These are phyloP conservation scores for Metarhizium robertsii DNA, from an alignment of 2,329 filamentous ascomycete species.

Conservation along the genomic window DNA sequence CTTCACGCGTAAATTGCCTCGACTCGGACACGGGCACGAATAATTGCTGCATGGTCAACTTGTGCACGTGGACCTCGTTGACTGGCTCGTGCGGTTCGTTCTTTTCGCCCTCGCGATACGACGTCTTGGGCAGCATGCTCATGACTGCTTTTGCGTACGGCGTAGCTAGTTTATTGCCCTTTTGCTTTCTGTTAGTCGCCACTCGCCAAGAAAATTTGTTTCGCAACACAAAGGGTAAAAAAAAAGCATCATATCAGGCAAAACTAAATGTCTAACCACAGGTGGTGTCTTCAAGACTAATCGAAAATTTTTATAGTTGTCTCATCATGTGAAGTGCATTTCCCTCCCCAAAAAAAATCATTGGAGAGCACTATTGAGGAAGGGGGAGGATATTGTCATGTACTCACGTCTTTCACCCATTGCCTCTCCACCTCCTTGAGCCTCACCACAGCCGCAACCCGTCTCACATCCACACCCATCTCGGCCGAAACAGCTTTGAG, in stretches of 20 bases:
- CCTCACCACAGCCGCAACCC: slow-evolving; percentile 77
- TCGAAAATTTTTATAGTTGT: slow-evolving; percentile 68
- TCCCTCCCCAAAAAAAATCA: background rate
- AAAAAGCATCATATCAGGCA: slow-evolving; percentile 12
- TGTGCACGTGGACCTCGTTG: slow-evolving; percentile 57
- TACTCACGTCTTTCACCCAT: slow-evolving; percentile 65
- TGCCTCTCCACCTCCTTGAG: slow-evolving; percentile 79
- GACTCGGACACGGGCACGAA: slow-evolving; percentile 57
- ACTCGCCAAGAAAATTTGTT: background rate
- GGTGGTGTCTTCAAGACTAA: slow-evolving; percentile 98
- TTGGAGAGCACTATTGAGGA: slow-evolving; percentile 8
- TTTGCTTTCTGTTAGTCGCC: slow-evolving; percentile 8
- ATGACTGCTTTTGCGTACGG: slow-evolving; percentile 71
- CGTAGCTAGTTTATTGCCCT: slow-evolving; percentile 69
- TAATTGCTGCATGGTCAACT: slow-evolving; percentile 52
- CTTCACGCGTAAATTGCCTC: slow-evolving; percentile 51
- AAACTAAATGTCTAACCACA: slow-evolving; percentile 62
- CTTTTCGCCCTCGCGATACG: slow-evolving; percentile 42
- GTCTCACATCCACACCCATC: slow-evolving; percentile 69
- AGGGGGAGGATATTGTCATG: slow-evolving; percentile 1
- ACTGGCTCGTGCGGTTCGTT: slow-evolving; percentile 45
- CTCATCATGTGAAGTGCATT: slow-evolving; percentile 37
- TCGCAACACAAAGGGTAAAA: background rate
- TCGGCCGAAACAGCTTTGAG: slow-evolving; percentile 70
- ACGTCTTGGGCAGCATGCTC: slow-evolving; percentile 69